Conservation (phyloP, 441 rosid genomes). For the Aquilaria agallochum region DNA sequence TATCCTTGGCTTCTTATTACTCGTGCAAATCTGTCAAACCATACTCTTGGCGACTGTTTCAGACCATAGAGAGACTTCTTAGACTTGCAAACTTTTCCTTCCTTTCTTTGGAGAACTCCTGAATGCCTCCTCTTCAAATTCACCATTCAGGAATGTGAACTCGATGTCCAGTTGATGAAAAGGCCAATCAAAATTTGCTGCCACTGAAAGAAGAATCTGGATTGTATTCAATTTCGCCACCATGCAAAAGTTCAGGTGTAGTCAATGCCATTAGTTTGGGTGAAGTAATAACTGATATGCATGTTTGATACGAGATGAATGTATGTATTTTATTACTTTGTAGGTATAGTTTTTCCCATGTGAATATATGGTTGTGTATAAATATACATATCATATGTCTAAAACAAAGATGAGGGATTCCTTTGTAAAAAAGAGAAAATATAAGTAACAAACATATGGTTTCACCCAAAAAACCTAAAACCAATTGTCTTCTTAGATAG, state of each 20-base stretch:
- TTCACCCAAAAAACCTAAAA: no score
- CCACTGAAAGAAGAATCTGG: background rate
- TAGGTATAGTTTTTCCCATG: no score
- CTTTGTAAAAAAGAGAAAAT: no score
- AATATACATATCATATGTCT: no score
- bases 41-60: constrained; percentile 4
- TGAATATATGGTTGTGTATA: no score
- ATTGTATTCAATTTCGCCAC: background rate
- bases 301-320: no score
- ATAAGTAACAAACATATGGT: no score
- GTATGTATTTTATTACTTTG: no score
- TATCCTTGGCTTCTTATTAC: background rate
- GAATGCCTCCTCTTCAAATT: constrained; percentile 1
- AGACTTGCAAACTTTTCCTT: background rate
- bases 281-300: no score
- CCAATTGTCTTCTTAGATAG: no score
- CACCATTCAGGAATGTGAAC: constrained; percentile 1
- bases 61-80: background rate
- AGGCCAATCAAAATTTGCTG: background rate
- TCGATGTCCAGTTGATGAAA: background rate
- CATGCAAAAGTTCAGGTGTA: background rate
- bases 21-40: background rate
- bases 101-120: background rate
- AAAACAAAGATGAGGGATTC: no score
- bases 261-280: background rate